These are phyloP conservation scores for Debaryomyces coudertii DNA, from an alignment of 1,139 yeast species.

Conservation along the genomic window DNA sequence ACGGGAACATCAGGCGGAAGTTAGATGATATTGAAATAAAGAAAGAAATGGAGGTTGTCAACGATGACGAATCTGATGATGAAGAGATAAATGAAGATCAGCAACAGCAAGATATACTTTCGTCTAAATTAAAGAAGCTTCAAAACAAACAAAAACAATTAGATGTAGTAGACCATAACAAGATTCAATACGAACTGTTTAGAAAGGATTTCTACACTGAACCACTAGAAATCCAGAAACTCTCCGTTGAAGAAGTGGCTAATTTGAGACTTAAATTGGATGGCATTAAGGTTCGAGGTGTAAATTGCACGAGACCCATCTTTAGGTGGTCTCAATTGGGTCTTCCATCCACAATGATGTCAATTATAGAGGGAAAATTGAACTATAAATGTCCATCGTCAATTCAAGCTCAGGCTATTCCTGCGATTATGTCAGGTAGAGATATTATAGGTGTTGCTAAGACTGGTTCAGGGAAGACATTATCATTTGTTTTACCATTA, in stretches of 20 bases:
- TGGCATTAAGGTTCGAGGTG: constrained; percentile 66
- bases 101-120: constrained; percentile 27
- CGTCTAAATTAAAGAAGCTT: constrained; percentile 32
- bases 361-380: constrained; percentile 52
- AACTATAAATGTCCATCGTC: constrained; percentile 73
- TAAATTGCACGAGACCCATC: constrained; percentile 66
- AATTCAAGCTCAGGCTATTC: constrained; percentile 89
- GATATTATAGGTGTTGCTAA: constrained; percentile 94
- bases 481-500: constrained; percentile 84
- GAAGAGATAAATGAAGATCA: constrained; percentile 25
- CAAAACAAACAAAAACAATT: constrained; percentile 41
- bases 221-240: constrained; percentile 52
- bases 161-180: constrained; percentile 46
- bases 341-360: constrained; percentile 60
- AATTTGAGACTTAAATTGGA: constrained; percentile 59
- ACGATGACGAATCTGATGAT: constrained; percentile 22
- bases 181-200: constrained; percentile 55
- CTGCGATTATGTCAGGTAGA: constrained; percentile 85
- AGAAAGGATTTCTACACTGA: constrained; percentile 67
- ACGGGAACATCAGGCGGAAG: background rate
- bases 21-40: constrained; percentile 5
- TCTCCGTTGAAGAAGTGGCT: constrained; percentile 56
- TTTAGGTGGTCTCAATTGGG: constrained; percentile 83
- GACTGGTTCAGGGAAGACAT: constrained; percentile 95
- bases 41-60: background rate